Conservation (phyloP, 352 stramenopile species). For the Thraustochytrium sp. region DNA sequence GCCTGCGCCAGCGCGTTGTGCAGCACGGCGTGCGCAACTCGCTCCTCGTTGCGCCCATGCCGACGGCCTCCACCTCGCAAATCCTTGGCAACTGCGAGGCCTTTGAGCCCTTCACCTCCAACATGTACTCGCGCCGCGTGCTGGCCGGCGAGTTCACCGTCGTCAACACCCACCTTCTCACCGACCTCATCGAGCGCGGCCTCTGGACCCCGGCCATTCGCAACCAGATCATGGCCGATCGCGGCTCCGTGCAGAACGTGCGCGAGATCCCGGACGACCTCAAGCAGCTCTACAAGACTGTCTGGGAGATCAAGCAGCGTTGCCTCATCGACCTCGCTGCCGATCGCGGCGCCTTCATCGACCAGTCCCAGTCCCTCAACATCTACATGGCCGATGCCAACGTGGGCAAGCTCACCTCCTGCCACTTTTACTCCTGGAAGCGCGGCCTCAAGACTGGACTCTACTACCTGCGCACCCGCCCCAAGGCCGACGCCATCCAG, state of each 20-base stretch:
- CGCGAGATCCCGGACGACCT: conserved; percentile 66
- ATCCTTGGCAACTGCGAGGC: conserved; percentile 99
- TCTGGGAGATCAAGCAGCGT: conserved; percentile 99
- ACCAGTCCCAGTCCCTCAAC: conserved; percentile 94
- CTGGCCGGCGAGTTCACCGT: conserved; percentile 97
- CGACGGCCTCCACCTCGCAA: conserved; percentile 96
- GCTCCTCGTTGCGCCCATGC: conserved; percentile 97
- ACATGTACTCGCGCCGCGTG: conserved; percentile 99
- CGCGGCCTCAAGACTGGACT: conserved; percentile 99
- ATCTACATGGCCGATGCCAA: conserved; percentile 96
- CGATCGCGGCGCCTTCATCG: conserved; percentile 97
- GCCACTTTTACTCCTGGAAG: conserved; percentile 99
- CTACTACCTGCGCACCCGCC: conserved; percentile 97
- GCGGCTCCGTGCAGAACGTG: conserved; percentile 76
- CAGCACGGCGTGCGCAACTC: conserved; percentile 96
- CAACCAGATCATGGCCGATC: conserved; percentile 97
- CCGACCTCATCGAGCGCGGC: conserved; percentile 87
- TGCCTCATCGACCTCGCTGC: conserved; percentile 93
- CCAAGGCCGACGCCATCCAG: conserved; percentile 98
- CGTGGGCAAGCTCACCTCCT: conserved; percentile 94
- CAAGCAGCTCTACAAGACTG: conserved; percentile 97
- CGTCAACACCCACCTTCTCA: conserved; percentile 98
- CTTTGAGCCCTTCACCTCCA: conserved; percentile 96
- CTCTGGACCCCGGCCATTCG: conserved; percentile 94
- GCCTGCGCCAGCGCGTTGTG: conserved; percentile 83